A percentile compares a stretch with the other conserved stretches of the same genome.
phyloP scores from a whole-genome alignment of 345 rosid genomes.

The Citrus mangshanensis region DNA sequence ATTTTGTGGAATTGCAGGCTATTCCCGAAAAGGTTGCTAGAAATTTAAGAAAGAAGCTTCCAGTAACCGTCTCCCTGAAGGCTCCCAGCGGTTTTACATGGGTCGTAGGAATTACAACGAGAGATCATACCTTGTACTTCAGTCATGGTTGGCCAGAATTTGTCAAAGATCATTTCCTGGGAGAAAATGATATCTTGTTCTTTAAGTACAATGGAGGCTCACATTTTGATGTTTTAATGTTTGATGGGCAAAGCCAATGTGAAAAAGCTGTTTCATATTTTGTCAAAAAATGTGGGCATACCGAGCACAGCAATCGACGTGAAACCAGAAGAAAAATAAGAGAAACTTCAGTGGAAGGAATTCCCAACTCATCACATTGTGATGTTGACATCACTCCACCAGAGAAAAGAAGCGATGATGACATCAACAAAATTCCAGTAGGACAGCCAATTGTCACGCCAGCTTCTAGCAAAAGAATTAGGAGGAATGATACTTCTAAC shows the following conservation, averaged over 20 bases:
- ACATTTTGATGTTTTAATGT: constrained; percentile 60
- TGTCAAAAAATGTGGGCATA: constrained; percentile 42
- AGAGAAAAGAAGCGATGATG: constrained; percentile 15
- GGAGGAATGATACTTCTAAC: constrained; percentile 9
- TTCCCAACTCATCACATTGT: constrained; percentile 8
- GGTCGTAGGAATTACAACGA: constrained; percentile 45
- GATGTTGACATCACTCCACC: constrained; percentile 22
- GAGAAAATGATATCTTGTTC: constrained; percentile 62
- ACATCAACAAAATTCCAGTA: neutral
- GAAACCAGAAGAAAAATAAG: constrained; percentile 24
- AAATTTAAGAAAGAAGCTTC: constrained; percentile 50
- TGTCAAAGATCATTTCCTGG: constrained; percentile 47
- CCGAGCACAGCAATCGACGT: constrained; percentile 22
- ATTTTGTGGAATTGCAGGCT: constrained; percentile 37
- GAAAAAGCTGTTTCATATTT: constrained; percentile 70
- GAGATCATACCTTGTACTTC: constrained; percentile 39
- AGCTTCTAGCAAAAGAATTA: constrained; percentile 10
- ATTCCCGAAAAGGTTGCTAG: constrained; percentile 55
- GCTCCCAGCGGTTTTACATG: constrained; percentile 62
- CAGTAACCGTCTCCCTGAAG: constrained; percentile 50
- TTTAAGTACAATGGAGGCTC: constrained; percentile 68
- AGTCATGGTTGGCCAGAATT: constrained; percentile 63
- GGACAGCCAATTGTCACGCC: constrained; percentile 5
- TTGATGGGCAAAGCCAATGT: constrained; percentile 55
- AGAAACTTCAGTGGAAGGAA: constrained; percentile 27